Conservation (phyloP, 177 flowering plant genomes). For the Vitis hybrid region DNA sequence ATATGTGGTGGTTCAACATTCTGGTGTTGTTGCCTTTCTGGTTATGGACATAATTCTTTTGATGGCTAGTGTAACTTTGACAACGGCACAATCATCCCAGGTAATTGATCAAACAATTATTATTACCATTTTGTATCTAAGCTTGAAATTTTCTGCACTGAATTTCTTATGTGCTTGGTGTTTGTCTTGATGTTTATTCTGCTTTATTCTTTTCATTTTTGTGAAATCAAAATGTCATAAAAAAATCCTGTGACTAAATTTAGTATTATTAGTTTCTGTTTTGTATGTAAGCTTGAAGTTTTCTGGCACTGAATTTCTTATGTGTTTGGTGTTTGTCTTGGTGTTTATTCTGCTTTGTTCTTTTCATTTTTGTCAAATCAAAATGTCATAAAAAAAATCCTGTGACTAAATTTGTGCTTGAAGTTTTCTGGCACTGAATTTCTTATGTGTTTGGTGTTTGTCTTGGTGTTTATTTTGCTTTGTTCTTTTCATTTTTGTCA, state of each 20-base stretch:
- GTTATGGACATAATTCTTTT: constrained; percentile 56
- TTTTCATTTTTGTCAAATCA: too few relatives aligned
- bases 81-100: constrained; percentile 67
- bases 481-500: background rate
- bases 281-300: background rate
- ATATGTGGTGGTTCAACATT: constrained; percentile 51
- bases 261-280: background rate
- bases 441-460: background rate
- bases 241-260: background rate
- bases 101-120: constrained; percentile 30
- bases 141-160: background rate
- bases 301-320: background rate
- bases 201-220: background rate
- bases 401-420: background rate
- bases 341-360: background rate
- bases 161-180: background rate
- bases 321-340: background rate
- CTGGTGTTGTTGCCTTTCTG: constrained; percentile 64
- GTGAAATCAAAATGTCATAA: too few relatives aligned
- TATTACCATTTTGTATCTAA: background rate
- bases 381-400: too few relatives aligned
- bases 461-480: background rate
- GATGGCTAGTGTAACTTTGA: constrained; percentile 43
- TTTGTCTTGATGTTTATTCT: background rate
- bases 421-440: background rate